phyloP scores from a whole-genome alignment of 140 eudicot genomes.

The Oenanthe javanica region DNA sequence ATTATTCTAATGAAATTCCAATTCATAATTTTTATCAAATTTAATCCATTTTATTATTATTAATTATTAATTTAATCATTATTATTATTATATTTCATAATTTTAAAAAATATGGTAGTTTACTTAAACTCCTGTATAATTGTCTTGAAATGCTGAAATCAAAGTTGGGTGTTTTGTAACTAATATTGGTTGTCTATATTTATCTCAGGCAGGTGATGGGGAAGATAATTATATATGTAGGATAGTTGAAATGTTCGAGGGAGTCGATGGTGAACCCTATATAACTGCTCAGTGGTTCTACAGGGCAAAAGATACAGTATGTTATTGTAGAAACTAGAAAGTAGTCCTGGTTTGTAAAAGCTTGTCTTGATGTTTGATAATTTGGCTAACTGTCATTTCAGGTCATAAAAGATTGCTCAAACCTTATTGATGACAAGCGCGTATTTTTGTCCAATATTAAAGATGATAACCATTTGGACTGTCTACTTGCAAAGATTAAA shows the following conservation, averaged over 20 bases:
- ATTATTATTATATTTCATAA: no score
- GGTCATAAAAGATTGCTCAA: constrained; percentile 44
- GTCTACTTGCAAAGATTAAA: constrained; percentile 53
- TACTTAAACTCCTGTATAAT: no score
- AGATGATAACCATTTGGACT: constrained; percentile 75
- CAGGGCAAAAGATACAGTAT: constrained; percentile 46
- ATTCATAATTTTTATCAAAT: no score
- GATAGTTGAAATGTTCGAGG: constrained; percentile 73
- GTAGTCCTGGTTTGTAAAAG: not conserved
- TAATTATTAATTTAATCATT: no score
- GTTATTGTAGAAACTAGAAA: not conserved
- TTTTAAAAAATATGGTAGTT: no score
- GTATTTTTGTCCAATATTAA: constrained; percentile 60
- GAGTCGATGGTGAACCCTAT: constrained; percentile 36
- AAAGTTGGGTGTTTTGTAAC: not conserved
- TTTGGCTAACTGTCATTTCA: constrained; percentile 11
- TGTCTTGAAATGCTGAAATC: not conserved
- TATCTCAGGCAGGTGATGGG: constrained; percentile 37
- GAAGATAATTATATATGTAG: constrained; percentile 48
- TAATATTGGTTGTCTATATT: not conserved
- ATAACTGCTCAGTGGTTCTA: constrained; percentile 9
- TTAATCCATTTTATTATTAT: no score
- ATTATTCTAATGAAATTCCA: no score
- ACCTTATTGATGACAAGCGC: constrained; percentile 44
- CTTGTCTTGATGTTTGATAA: not conserved